Conservation (phyloP, 345 rosid genomes). For the Diplotaxis tenuifolia region DNA sequence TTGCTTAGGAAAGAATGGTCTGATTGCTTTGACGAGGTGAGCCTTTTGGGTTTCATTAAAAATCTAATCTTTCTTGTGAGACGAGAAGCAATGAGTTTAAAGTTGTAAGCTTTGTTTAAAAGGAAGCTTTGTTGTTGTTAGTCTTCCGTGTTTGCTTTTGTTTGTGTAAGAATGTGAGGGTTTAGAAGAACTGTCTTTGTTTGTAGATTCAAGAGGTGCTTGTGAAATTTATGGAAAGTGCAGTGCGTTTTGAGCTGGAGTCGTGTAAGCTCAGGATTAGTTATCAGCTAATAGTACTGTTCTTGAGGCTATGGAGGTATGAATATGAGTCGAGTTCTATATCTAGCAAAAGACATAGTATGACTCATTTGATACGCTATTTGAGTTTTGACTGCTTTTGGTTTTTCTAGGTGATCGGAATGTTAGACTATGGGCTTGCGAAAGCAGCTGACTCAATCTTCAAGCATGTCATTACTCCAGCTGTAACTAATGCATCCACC, state of each 20-base stretch:
- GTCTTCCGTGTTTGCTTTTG: neutral
- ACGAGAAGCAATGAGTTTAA: neutral
- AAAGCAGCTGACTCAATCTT: slow-evolving; percentile 85
- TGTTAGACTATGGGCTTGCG: slow-evolving; percentile 84
- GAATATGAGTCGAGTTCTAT: slow-evolving; percentile 21
- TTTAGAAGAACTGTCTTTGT: slow-evolving; percentile 59
- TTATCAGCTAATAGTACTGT: slow-evolving; percentile 48
- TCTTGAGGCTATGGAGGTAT: slow-evolving; percentile 87
- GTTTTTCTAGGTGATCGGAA: slow-evolving; percentile 66
- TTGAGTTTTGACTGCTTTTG: slow-evolving; percentile 16
- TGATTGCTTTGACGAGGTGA: slow-evolving; percentile 84
- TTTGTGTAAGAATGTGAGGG: slow-evolving; percentile 4
- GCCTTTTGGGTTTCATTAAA: neutral
- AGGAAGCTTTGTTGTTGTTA: neutral
- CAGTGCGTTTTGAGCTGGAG: slow-evolving; percentile 66
- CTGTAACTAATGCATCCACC: slow-evolving; percentile 58
- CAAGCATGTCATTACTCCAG: slow-evolving; percentile 74
- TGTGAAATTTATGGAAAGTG: slow-evolving; percentile 62
- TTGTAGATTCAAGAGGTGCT: slow-evolving; percentile 94
- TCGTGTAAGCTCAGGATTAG: slow-evolving; percentile 50
- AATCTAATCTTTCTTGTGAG: slow-evolving; percentile 7
- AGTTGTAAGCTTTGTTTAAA: neutral
- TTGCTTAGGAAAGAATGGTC: slow-evolving; percentile 76
- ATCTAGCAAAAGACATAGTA: neutral
- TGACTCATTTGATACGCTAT: neutral